phyloP scores from a whole-genome alignment of 176 grass and related monocot genomes.

The Typha latifolia region DNA sequence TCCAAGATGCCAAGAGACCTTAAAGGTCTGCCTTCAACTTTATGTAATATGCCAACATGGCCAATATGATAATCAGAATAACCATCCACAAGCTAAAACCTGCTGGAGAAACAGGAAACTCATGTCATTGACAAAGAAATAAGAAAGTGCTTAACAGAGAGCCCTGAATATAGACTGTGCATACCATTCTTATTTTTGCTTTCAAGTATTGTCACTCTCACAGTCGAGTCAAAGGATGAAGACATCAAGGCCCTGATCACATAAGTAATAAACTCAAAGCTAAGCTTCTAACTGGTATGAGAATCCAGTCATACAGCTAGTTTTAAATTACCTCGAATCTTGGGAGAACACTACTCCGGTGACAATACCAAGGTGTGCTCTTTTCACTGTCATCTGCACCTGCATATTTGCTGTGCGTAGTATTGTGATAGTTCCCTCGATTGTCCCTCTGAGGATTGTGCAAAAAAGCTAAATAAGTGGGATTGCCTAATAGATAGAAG shows the following conservation, averaged over 20 bases:
- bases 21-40: constrained; percentile 38
- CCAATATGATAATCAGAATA: constrained; percentile 51
- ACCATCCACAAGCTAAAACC: constrained; percentile 49
- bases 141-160: constrained; percentile 4
- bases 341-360: constrained; percentile 61
- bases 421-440: constrained; percentile 60
- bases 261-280: constrained; percentile 1
- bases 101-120: constrained; percentile 30
- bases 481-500: not conserved
- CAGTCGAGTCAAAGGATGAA: constrained; percentile 82
- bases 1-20: constrained; percentile 17
- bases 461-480: constrained; percentile 9
- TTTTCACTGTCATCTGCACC: constrained; percentile 58
- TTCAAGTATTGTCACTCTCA: constrained; percentile 61
- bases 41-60: constrained; percentile 68
- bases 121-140: constrained; percentile 7
- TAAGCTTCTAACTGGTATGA: not conserved
- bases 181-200: constrained; percentile 46
- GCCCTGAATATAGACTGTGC: constrained; percentile 3
- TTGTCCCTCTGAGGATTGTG: constrained; percentile 49
- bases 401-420: constrained; percentile 47
- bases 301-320: not conserved
- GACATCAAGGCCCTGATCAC: constrained; percentile 61
- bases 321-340: constrained; percentile 60
- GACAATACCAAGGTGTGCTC: constrained; percentile 81